A percentile compares a stretch with the other conserved stretches of the same genome.
Evolutionary conservation across 768 basidiomycete species (phyloP).

Genomic region (Boletus pseudo-olivaceus): DNA sequence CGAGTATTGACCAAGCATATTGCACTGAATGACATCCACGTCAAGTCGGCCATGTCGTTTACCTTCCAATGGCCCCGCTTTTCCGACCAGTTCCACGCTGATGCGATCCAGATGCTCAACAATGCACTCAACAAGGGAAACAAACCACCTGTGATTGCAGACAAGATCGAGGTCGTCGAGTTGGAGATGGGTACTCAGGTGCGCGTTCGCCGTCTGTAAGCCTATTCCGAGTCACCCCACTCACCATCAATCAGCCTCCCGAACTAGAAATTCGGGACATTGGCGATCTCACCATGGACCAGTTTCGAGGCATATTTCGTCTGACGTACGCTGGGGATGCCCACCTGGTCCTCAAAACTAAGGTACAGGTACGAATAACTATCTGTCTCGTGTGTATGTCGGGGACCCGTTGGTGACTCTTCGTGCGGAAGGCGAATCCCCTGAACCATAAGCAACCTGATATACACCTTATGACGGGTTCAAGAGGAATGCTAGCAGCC

Average conservation of each 20-base stretch:
- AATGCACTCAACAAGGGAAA: conserved; percentile 95
- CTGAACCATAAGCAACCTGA: conserved; percentile 89
- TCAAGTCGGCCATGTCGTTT: conserved; percentile 60
- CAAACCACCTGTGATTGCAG: conserved; percentile 96
- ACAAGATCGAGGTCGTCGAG: conserved; percentile 96
- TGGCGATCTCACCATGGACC: conserved; percentile 91
- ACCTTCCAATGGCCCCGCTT: conserved; percentile 97
- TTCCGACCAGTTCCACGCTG: conserved; percentile 92
- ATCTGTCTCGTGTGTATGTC: background rate
- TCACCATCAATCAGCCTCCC: conserved; percentile 65
- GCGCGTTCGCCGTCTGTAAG: conserved; percentile 11
- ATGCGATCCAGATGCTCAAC: conserved; percentile 96
- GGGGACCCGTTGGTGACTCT: conserved; percentile 6
- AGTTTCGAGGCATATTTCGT: conserved; percentile 96
- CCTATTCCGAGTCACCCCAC: background rate
- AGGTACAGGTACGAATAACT: conserved; percentile 70
- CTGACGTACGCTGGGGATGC: conserved; percentile 95
- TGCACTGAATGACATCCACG: background rate
- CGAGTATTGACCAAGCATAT: conserved; percentile 1
- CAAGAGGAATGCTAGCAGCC: conserved; percentile 87
- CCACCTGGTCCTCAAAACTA: conserved; percentile 79
- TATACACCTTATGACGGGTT: conserved; percentile 80
- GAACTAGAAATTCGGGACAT: conserved; percentile 97
- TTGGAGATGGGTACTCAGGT: conserved; percentile 99
- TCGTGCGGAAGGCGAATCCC: conserved; percentile 75